Evolutionary conservation across 768 basidiomycete genomes (phyloP), one percentile per base, ranked within the genome.

Genomic region (Boletellus sp.): DNA sequence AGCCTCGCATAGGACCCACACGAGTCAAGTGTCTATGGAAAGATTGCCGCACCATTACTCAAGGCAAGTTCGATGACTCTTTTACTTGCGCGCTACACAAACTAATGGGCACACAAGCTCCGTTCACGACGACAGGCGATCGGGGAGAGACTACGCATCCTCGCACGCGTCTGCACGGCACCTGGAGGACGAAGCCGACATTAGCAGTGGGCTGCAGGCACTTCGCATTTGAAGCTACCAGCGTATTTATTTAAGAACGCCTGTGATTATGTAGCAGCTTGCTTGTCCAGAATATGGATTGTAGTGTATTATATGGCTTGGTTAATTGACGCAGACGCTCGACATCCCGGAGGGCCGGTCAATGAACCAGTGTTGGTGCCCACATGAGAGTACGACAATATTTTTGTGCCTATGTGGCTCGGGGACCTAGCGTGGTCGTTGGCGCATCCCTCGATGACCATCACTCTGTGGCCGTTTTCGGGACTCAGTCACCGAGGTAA

Each of bases 401-500:
- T 28, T 28, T 8, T 28, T 28, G 28, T 40, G 15, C 12, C 7
- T 26, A 26, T 16, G n/a, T 6, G 40, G 19, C 3, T n/a, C n/a
- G 28, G 26, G 26, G 9, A 1, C 7, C 42, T 43, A 60, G 44
- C 24, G 54, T 26, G 20, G 49, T n/a, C 50, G 52, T 40, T 33
- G 34, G 23, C 40, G 48, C 17, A 7, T 48, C 24, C 43, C 31
- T 22, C 34, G 49, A 22, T 31, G 52, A 16, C 51, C 19, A 22
- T 38, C 35, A 9, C 43, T 37, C 45, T 36, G 39, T 20, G n/a
- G 28, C 13, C 45, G 42, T 48, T 54, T 52, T 45, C 41, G 44
- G 32, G 49, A 45, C 35, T 69, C 67, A 12, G 66, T 62, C 38
- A 73, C 72, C 5, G 67, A 60, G 8, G 52, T 62, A 35, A 91